Evolutionary conservation across 2,329 filamentous ascomycete species (phyloP).

Genomic region (Cordyceps javanica): DNA sequence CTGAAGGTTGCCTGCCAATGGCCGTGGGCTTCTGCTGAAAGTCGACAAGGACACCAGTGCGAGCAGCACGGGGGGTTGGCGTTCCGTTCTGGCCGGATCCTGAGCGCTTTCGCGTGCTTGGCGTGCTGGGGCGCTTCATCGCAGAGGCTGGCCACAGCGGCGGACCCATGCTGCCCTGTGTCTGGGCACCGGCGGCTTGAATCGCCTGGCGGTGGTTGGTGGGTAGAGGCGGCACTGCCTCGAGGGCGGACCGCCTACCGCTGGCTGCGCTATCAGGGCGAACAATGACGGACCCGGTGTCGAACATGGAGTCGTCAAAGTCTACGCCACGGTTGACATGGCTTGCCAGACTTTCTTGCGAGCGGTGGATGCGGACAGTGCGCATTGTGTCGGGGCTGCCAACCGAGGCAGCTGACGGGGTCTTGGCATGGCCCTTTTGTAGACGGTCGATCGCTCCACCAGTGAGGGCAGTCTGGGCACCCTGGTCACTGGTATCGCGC

Average conservation of each 20-base stretch:
- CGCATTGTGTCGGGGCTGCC: slow-evolving; percentile 32
- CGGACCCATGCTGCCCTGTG: slow-evolving; percentile 65
- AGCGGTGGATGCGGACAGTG: slow-evolving; percentile 39
- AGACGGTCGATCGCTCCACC: slow-evolving; percentile 74
- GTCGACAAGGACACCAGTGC: slow-evolving; percentile 42
- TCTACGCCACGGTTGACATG: slow-evolving; percentile 31
- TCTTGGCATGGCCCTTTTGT: slow-evolving; percentile 27
- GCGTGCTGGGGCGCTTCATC: slow-evolving; percentile 54
- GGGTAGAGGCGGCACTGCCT: slow-evolving; percentile 65
- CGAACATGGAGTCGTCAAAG: slow-evolving; percentile 33
- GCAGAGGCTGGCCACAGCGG: slow-evolving; percentile 79
- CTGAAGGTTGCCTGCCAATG: slow-evolving; percentile 59
- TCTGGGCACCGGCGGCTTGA: slow-evolving; percentile 56
- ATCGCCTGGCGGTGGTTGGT: slow-evolving; percentile 78
- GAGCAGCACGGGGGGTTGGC: slow-evolving; percentile 47
- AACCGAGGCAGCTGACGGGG: slow-evolving; percentile 29
- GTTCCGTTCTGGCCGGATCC: slow-evolving; percentile 48
- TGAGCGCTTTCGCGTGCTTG: slow-evolving; percentile 44
- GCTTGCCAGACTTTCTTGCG: slow-evolving; percentile 45
- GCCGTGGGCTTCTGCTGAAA: slow-evolving; percentile 37
- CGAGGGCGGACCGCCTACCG: slow-evolving; percentile 35
- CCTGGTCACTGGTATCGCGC: slow-evolving; percentile 55
- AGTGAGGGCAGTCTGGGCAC: slow-evolving; percentile 80
- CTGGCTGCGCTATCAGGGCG: slow-evolving; percentile 72
- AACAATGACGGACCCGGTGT: slow-evolving; percentile 27